These are phyloP conservation scores for Schizophyllum amplum DNA, from an alignment of 1,284 basidiomycete species.

Conservation along the genomic window DNA sequence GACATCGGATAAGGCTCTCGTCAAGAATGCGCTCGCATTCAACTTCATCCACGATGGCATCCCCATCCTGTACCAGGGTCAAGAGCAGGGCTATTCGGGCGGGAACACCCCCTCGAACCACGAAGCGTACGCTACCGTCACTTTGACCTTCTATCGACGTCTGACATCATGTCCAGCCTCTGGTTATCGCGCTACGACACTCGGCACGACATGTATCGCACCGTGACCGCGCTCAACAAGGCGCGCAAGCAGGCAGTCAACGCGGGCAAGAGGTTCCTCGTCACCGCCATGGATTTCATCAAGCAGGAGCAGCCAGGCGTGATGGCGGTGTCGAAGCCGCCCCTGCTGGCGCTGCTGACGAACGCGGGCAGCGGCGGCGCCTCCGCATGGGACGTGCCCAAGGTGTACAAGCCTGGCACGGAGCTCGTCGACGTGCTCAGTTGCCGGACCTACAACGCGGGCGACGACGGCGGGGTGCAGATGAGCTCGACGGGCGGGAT, in stretches of 20 bases:
- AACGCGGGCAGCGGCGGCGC: constrained; percentile 43
- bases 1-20: constrained; percentile 38
- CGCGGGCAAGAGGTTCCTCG: constrained; percentile 33
- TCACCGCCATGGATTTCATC: constrained; percentile 38
- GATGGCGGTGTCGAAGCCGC: constrained; percentile 54
- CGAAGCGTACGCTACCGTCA: constrained; percentile 44
- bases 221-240: constrained; percentile 46
- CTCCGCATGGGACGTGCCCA: constrained; percentile 37
- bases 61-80: constrained; percentile 68
- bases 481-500: constrained; percentile 10
- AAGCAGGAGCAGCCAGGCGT: constrained; percentile 32
- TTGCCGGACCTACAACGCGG: constrained; percentile 26
- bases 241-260: constrained; percentile 50
- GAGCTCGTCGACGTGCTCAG: constrained; percentile 56
- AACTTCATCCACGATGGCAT: constrained; percentile 51
- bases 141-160: not conserved
- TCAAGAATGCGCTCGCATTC: constrained; percentile 41
- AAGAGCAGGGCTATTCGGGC: constrained; percentile 59
- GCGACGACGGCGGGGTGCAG: constrained; percentile 4
- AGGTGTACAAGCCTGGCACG: constrained; percentile 37
- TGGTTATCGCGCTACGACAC: constrained; percentile 47
- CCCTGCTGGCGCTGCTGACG: constrained; percentile 60
- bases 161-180: constrained; percentile 28
- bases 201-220: constrained; percentile 43
- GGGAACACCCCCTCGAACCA: constrained; percentile 48